Evolutionary conservation across 2,329 filamentous ascomycete species (phyloP), one percentile per base, ranked within the genome.

Genomic region (Periconia macrospinosa): DNA sequence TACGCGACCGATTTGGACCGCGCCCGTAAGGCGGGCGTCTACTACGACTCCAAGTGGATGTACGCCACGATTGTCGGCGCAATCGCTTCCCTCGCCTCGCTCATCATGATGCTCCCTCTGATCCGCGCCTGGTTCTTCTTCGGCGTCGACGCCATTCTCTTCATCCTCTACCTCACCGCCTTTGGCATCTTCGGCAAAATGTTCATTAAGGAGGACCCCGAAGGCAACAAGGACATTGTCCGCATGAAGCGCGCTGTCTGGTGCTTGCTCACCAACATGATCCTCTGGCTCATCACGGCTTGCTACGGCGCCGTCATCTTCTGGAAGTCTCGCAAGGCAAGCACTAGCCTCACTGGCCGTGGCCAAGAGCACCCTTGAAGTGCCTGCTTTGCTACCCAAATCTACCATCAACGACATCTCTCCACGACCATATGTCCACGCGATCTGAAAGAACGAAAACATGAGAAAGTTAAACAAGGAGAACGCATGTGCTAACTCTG

Each of bases 171-270:
- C 87, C 85, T 91, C 55, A 84, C 86, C 1, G 80, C 94, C 6
- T 96, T 96, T 71, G 92, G 91, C 17, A 78, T 94, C 55, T 96
- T 96, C 70, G 92, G 87, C 50, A 86, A 82, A 63, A 85, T 93
- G 80, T 96, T 88, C 78, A 89, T 96, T 68, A 74, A 83, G 50
- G 86, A 86, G 65, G 72, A 91, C 54, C 72, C 86, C 0, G 79
- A 88, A 69, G 86, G 86, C 14, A 81, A 90, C 68, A 63, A 65
- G 41, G 86, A 82, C 47, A 81, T 93, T 53, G 76, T 79, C 60
- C 83, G 90, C 52, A 96, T 96, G 91, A 91, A 92, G 77, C 86
- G 87, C 68, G 90, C 91, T 6, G 90, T 94, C 15, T 96, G 90
- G 89, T 81, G 96, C 44, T 89, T 93, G 71, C 73, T 96, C 47